These are phyloP conservation scores for Xanthoconium separans DNA, from an alignment of 1,284 basidiomycete species.

Conservation along the genomic window DNA sequence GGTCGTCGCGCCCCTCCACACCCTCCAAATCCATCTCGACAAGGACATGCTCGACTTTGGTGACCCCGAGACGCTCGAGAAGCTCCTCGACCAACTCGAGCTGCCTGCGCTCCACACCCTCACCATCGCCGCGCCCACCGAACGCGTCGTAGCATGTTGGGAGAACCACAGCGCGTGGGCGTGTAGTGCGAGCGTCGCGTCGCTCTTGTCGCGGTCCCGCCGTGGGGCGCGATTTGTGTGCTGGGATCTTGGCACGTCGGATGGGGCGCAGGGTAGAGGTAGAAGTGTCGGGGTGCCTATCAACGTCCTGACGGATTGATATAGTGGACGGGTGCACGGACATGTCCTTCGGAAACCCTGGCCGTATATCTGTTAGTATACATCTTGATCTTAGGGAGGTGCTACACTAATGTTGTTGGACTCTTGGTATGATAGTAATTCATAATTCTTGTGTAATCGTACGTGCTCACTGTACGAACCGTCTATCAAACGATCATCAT, in stretches of 20 bases:
- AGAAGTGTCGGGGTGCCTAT: too few relatives aligned
- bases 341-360: too few relatives aligned
- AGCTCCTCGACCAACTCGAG: slow-evolving; percentile 22
- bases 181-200: slow-evolving; percentile 8
- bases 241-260: slow-evolving; percentile 4
- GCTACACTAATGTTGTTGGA: too few relatives aligned
- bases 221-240: slow-evolving; percentile 6
- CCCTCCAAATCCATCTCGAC: slow-evolving; percentile 20
- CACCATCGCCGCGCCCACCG: slow-evolving; percentile 7
- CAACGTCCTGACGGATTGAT: too few relatives aligned
- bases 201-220: slow-evolving; percentile 20
- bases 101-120: slow-evolving; percentile 22
- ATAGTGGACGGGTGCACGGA: too few relatives aligned
- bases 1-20: slow-evolving; percentile 10
- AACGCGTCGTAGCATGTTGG: background rate
- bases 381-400: too few relatives aligned
- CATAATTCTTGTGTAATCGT: background rate
- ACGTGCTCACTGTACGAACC: too few relatives aligned
- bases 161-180: slow-evolving; percentile 15
- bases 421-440: too few relatives aligned
- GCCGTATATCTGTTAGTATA: too few relatives aligned
- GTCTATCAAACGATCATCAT: too few relatives aligned
- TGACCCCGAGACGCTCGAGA: slow-evolving; percentile 12
- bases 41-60: slow-evolving; percentile 28
- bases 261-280: background rate